phyloP scores from a whole-genome alignment of 208 protist genomes.

The Leishmania tropica region DNA sequence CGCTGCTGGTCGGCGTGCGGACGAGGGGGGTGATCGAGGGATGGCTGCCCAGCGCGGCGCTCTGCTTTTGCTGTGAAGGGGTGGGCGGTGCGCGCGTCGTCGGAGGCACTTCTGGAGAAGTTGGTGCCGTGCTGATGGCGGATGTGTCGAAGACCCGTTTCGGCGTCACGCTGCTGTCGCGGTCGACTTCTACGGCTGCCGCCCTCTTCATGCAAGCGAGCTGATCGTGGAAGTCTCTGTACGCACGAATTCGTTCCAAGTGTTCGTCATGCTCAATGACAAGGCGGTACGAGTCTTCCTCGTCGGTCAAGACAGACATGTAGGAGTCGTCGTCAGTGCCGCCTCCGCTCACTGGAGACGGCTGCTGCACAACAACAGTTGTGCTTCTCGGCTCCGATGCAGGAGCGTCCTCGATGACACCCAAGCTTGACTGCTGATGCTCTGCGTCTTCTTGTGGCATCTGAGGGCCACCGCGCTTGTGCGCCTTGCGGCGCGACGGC shows the following conservation, averaged over 20 bases:
- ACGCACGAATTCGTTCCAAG: conserved; percentile 22
- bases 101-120: not conserved
- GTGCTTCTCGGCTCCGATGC: not conserved
- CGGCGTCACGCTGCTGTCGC: not conserved
- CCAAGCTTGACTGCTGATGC: not conserved
- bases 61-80: conserved; percentile 1
- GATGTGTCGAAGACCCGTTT: not conserved
- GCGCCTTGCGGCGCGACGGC: not conserved
- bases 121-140: not conserved
- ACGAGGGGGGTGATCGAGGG: not conserved
- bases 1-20: not conserved
- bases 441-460: not conserved
- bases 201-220: conserved; percentile 3
- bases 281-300: conserved; percentile 35
- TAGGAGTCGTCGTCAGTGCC: not conserved
- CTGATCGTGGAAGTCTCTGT: conserved; percentile 29
- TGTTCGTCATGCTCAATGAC: conserved; percentile 30
- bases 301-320: conserved; percentile 21
- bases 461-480: not conserved
- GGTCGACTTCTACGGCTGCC: not conserved
- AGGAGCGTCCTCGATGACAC: not conserved
- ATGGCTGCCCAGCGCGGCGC: not conserved
- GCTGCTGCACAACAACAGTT: not conserved
- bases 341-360: not conserved
- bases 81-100: not conserved